These are phyloP conservation scores for Scedosporium minutisporum DNA, from an alignment of 2,329 filamentous ascomycete species.

Conservation along the genomic window DNA sequence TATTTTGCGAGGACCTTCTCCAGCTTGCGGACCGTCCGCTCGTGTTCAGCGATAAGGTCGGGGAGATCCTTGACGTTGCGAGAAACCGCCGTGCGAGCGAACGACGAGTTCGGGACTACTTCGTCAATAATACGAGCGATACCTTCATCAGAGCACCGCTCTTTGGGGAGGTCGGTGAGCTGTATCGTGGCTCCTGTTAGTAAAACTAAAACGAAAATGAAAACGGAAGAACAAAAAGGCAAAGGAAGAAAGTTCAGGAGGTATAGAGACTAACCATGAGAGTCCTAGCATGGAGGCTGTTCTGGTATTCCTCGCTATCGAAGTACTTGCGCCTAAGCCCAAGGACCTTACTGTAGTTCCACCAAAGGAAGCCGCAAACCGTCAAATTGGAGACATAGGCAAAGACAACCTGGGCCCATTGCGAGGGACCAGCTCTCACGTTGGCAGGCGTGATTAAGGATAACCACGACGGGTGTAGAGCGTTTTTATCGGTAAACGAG, in stretches of 20 bases:
- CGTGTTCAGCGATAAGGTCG: conserved; percentile 73
- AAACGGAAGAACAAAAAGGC: background rate
- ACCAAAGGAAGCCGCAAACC: conserved; percentile 76
- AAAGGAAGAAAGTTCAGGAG: background rate
- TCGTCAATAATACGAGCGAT: conserved; percentile 75
- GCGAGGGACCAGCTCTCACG: conserved; percentile 34
- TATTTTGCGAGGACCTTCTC: conserved; percentile 83
- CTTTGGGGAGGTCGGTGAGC: conserved; percentile 75
- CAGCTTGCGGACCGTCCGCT: conserved; percentile 68
- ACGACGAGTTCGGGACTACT: conserved; percentile 66
- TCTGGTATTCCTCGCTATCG: conserved; percentile 77
- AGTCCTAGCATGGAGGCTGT: conserved; percentile 69
- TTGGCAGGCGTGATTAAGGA: conserved; percentile 50
- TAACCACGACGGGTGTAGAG: conserved; percentile 34
- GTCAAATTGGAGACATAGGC: conserved; percentile 63
- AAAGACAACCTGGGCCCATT: conserved; percentile 51
- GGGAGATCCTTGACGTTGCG: conserved; percentile 89
- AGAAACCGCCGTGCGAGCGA: conserved; percentile 73
- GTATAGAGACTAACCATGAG: conserved; percentile 42
- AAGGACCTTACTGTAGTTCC: conserved; percentile 71
- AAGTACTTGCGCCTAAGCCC: conserved; percentile 70
- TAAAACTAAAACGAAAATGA: background rate
- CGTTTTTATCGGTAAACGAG: conserved; percentile 27
- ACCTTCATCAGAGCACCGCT: conserved; percentile 74
- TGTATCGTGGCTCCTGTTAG: conserved; percentile 24